Base-by-base conservation (phyloP, 306 rosid genomes). In the Cucurbita ficifolia region DNA sequence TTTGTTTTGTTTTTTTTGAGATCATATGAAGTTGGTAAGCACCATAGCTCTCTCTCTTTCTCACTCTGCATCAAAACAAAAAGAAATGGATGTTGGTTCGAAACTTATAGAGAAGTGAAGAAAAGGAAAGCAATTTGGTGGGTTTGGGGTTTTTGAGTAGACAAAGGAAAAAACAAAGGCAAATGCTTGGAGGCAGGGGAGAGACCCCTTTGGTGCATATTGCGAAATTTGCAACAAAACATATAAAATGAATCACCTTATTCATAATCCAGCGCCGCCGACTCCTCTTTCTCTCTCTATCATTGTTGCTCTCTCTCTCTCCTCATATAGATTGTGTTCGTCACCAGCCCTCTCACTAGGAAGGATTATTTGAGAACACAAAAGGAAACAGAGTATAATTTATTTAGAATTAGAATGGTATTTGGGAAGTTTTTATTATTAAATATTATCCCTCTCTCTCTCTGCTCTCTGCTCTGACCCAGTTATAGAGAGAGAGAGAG, bases 191-290 rank as follows among this genome's bases (percentile, higher is more conserved):
- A 45, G 49, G 3, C 49, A 55, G 36, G 22, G 59, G 59, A 42
- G 12, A 9, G 10, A 54, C 6, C 18, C 64, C 18, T 33, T 58
- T 33, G 6, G 0, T 9, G 18, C 46, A 62, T 33, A 36, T 62
- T 62, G 69, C 12, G 3, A 62, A 51, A 51, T 51, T 51, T 51
- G 10, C 7, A 56, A 56, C 2, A 49, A 49, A 49, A 5, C 61
- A 56, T 2, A 19, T n/a, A 1, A 19, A 36, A 35, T 29, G 21
- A 6, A 18, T 33, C 68, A 49, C 53, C 14, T 60, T 16, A 35
- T 60, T 16, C 13, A 7, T 7, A 35, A 16, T 17, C n/a, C 53
- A 85, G 85, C 91, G 86, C 90, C 82, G 83, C 90, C 82, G 83
- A 77, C 77, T 76, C 72, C 1, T 59, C 5, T 56, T 72, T 77